Evolutionary conservation across 2,329 filamentous ascomycete species (phyloP).

Genomic region (Diaporthe helianthi): DNA sequence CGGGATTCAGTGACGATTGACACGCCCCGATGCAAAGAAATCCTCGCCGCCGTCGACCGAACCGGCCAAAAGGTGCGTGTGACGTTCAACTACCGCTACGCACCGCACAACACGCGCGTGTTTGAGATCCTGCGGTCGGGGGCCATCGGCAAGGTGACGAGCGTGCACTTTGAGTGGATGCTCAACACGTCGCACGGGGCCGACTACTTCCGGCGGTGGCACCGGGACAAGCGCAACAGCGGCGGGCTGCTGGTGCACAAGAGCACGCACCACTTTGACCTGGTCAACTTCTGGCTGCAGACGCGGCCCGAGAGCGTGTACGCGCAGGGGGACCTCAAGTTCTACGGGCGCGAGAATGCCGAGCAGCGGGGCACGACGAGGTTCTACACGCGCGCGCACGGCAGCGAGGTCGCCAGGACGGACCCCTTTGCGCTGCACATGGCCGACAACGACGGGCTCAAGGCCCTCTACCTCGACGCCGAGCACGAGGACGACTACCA

Average conservation of each 20-base stretch:
- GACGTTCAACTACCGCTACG: slow-evolving; percentile 70
- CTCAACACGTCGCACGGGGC: slow-evolving; percentile 67
- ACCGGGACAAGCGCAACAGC: slow-evolving; percentile 65
- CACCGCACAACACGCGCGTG: slow-evolving; percentile 69
- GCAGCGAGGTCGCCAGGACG: slow-evolving; percentile 55
- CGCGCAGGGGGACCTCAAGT: slow-evolving; percentile 63
- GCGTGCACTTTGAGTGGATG: slow-evolving; percentile 70
- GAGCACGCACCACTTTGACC: slow-evolving; percentile 69
- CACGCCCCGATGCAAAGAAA: slow-evolving; percentile 58
- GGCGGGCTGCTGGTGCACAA: slow-evolving; percentile 68
- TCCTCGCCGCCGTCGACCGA: slow-evolving; percentile 60
- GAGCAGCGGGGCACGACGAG: slow-evolving; percentile 58
- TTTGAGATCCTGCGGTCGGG: slow-evolving; percentile 60
- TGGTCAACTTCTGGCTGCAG: slow-evolving; percentile 68
- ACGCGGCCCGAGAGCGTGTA: slow-evolving; percentile 63
- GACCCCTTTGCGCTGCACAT: slow-evolving; percentile 68
- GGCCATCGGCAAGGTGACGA: slow-evolving; percentile 62
- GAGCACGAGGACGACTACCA: slow-evolving; percentile 70
- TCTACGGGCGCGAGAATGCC: slow-evolving; percentile 68
- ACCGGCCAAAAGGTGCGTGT: slow-evolving; percentile 60
- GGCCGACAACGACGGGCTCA: slow-evolving; percentile 59
- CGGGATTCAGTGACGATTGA: slow-evolving; percentile 67
- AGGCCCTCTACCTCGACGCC: slow-evolving; percentile 66
- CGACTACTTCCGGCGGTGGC: slow-evolving; percentile 70
- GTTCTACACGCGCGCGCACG: slow-evolving; percentile 59